These are phyloP conservation scores for Dorcoceras hygrometricum DNA, from an alignment of 257 asterid species.

Conservation along the genomic window DNA sequence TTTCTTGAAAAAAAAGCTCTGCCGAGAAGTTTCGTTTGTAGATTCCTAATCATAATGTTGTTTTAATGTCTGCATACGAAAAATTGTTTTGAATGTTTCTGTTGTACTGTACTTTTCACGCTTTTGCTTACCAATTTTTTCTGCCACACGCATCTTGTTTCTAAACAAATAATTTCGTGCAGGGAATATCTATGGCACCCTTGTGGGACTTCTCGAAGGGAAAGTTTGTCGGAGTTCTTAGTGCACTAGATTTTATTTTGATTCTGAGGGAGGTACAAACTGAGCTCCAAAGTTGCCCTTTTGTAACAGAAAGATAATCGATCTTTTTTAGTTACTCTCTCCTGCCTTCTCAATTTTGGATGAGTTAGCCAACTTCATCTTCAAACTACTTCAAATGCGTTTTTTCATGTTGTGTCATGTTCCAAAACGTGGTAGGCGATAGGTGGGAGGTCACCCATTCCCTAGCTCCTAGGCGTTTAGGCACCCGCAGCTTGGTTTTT, in stretches of 20 bases:
- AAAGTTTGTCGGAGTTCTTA: constrained; percentile 81
- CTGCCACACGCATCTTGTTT: constrained; percentile 9
- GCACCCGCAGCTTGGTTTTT: too few relatives aligned
- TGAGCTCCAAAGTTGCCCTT: background rate
- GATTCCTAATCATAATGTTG: background rate
- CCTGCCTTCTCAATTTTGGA: background rate
- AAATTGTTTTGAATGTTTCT: background rate
- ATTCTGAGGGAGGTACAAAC: constrained; percentile 80
- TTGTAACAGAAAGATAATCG: background rate
- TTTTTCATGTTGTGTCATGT: background rate
- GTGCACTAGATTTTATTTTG: constrained; percentile 83
- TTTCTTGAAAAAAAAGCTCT: background rate
- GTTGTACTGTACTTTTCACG: constrained; percentile 7
- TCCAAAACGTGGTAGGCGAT: too few relatives aligned
- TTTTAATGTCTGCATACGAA: constrained; percentile 4
- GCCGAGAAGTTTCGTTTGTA: background rate
- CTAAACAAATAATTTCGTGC: constrained; percentile 31
- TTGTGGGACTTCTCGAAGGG: constrained; percentile 82
- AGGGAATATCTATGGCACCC: constrained; percentile 84
- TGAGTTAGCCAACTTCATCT: background rate
- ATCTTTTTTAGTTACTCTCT: background rate
- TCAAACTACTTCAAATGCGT: background rate
- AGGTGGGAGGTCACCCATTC: too few relatives aligned
- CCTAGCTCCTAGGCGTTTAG: too few relatives aligned
- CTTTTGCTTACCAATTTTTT: constrained; percentile 17